These are phyloP conservation scores for Apophysomyces sp. DNA, from an alignment of 371 early-diverging fungal genomes.

Conservation along the genomic window DNA sequence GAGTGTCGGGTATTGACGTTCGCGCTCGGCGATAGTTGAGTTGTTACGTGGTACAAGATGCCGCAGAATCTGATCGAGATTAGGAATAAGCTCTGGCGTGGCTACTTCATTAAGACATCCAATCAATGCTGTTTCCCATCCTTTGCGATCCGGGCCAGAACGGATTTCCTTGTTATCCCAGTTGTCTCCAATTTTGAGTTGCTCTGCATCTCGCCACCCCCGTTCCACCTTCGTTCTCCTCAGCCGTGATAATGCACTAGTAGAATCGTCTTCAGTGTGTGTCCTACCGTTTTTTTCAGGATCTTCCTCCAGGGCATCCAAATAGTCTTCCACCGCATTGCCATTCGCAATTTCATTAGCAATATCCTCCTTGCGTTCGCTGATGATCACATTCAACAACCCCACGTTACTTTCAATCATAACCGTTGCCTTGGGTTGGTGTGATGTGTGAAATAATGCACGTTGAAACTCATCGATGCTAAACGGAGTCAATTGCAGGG, in stretches of 20 bases:
- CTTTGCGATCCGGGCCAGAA: slow-evolving; percentile 31
- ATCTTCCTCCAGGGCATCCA: slow-evolving; percentile 13
- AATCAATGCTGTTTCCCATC: slow-evolving; percentile 45
- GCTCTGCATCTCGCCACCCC: slow-evolving; percentile 41
- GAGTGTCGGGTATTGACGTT: slow-evolving; percentile 39
- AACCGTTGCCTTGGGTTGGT: slow-evolving; percentile 29
- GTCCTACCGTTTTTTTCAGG: slow-evolving; percentile 1
- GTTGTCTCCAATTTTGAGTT: slow-evolving; percentile 24
- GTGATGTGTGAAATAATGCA: slow-evolving; percentile 22
- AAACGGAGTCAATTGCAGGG: slow-evolving; percentile 31
- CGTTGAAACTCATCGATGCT: slow-evolving; percentile 48
- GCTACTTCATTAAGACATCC: slow-evolving; percentile 51
- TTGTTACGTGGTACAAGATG: slow-evolving; percentile 39
- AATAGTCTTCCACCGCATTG: slow-evolving; percentile 28
- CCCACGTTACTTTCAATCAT: slow-evolving; percentile 31
- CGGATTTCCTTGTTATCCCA: slow-evolving; percentile 46
- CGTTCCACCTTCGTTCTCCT: slow-evolving; percentile 23
- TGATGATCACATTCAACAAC: slow-evolving; percentile 45
- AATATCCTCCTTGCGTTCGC: slow-evolving; percentile 41
- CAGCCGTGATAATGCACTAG: slow-evolving; percentile 9
- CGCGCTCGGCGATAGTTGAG: slow-evolving; percentile 41
- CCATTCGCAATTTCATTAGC: slow-evolving; percentile 36
- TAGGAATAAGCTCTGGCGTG: slow-evolving; percentile 38
- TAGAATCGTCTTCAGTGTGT: slow-evolving; percentile 6
- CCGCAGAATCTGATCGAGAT: slow-evolving; percentile 32